phyloP scores from a whole-genome alignment of 73 alveolate genomes.

The Paramecium primaurelia region DNA sequence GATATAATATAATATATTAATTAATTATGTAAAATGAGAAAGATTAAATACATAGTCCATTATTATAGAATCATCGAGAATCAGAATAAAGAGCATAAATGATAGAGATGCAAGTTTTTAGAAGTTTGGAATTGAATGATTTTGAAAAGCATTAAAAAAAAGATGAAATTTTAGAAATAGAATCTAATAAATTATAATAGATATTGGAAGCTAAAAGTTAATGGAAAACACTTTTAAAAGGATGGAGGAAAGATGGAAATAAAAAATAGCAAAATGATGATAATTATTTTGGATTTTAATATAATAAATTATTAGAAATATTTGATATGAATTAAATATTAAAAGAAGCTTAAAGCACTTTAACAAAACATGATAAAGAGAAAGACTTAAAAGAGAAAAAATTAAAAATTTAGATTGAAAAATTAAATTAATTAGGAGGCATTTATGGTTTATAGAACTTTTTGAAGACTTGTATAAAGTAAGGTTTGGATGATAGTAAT shows the following conservation, averaged over 20 bases:
- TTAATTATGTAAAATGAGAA: not conserved
- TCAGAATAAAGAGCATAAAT: not conserved
- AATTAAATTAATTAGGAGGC: not conserved
- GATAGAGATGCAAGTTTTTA: not conserved
- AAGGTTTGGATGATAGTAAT: not conserved
- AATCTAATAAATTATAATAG: not conserved
- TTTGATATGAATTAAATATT: not conserved
- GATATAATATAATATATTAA: not conserved
- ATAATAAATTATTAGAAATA: not conserved
- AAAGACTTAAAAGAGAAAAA: not conserved
- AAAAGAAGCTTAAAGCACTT: not conserved
- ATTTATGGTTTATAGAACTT: slow-evolving; percentile 24
- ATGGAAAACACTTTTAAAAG: slow-evolving; percentile 1
- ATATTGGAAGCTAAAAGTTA: not conserved
- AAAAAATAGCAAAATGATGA: not conserved
- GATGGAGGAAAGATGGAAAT: not conserved
- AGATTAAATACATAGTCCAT: not conserved
- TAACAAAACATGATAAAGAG: not conserved
- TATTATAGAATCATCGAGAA: not conserved
- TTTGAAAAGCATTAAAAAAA: not conserved
- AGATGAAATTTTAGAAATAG: not conserved
- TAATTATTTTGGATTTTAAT: not conserved
- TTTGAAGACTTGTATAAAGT: slow-evolving; percentile 9
- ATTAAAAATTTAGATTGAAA: not conserved
- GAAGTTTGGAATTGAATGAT: not conserved